Evolutionary conservation across 306 rosid species (phyloP).

Genomic region (Morella rubra): DNA sequence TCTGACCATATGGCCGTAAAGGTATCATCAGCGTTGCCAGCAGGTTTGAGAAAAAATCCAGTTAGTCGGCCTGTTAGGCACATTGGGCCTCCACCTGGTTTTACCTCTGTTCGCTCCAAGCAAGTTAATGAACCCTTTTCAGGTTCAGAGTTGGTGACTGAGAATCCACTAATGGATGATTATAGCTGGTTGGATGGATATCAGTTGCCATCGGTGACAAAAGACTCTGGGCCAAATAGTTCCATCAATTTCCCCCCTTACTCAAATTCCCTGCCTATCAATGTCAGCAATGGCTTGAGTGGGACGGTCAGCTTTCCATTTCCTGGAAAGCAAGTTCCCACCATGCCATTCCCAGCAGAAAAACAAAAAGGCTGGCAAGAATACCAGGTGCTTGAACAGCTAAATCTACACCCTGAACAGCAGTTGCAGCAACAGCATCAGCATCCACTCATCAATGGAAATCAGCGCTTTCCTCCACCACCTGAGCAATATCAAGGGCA

Average conservation of each 20-base stretch:
- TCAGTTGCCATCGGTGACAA: constrained; percentile 65
- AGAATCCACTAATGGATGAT: constrained; percentile 72
- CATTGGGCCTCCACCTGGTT: constrained; percentile 97
- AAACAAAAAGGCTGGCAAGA: constrained; percentile 76
- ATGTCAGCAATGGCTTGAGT: constrained; percentile 47
- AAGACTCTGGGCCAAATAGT: constrained; percentile 42
- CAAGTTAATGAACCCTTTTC: constrained; percentile 45
- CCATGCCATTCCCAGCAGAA: constrained; percentile 49
- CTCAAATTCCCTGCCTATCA: constrained; percentile 41
- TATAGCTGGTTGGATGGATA: constrained; percentile 99
- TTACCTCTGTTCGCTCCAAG: constrained; percentile 60
- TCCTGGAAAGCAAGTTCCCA: constrained; percentile 81
- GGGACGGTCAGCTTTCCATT: constrained; percentile 69
- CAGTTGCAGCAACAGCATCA: constrained; percentile 66
- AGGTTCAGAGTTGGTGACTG: constrained; percentile 47
- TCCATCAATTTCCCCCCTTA: constrained; percentile 41
- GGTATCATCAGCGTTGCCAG: constrained; percentile 39
- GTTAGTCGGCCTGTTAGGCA: constrained; percentile 86
- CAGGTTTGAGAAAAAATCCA: constrained; percentile 53
- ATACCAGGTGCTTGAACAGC: constrained; percentile 52
- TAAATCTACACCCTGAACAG: constrained; percentile 63
- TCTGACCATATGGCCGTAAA: constrained; percentile 35
- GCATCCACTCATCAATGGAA: constrained; percentile 43
- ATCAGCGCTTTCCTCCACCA: constrained; percentile 54
- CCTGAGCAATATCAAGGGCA: constrained; percentile 93